Evolutionary conservation across 2,329 filamentous ascomycete genomes (phyloP), one percentile per base, ranked within the genome.

Genomic region (Penicillium fuscoglaucum): DNA sequence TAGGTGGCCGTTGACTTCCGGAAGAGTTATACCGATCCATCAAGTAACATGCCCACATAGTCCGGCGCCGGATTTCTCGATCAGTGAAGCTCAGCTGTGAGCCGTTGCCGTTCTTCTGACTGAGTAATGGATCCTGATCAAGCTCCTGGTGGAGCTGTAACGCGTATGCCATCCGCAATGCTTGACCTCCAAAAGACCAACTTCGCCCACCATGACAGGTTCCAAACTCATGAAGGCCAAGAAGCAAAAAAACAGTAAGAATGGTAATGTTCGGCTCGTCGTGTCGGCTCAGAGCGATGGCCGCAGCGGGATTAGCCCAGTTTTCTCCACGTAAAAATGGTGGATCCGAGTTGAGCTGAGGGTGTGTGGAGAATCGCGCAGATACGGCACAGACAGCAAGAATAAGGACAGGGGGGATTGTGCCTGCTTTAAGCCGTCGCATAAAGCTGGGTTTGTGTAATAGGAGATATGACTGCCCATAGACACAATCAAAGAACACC

Each of bases 11-110:
- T 68, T 97, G 93, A 2, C 91, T 96, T 2, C 95, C 93, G 1
- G 93, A 97, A 0, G 93, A 97, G 75, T 96, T 97, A 80, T 97
- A 97, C 0, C 93, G 87, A 72, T 99, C 95, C 93, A 98, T 97
- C 57, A 97, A 76, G 70, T 96, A 96, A 72, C 93, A 98, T 13
- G 93, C 90, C 95, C 95, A 99, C 93, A 99, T 98, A 2, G 92
- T 95, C 57, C 95, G 85, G 65, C 95, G 82, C 60, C 95, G 85
- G 54, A 98, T 97, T 73, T 99, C 95, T 29, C 91, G 88, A 73
- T 98, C 95, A 17, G 93, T 91, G 66, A 95, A 95, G 71, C 91
- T 96, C 52, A 95, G 83, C 61, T 89, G 85, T 2, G 83, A 82
- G 13, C 83, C 80, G 39, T 79, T 79, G 19, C 68, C 72, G 21